These are phyloP conservation scores for Ascochyta lentis DNA, from an alignment of 2,329 filamentous ascomycete species.

Conservation along the genomic window DNA sequence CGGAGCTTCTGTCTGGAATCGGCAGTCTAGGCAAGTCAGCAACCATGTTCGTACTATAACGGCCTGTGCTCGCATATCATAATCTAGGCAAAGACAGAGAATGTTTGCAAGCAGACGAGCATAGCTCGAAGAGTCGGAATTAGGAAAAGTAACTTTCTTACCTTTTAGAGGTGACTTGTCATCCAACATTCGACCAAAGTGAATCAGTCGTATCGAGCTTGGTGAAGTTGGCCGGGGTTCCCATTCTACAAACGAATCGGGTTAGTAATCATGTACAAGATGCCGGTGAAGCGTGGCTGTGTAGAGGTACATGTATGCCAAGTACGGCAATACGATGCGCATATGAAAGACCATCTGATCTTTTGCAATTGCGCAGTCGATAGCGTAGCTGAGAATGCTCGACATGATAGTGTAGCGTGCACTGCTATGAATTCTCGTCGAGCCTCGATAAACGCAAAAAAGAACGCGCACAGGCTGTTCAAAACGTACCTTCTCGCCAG, in stretches of 20 bases:
- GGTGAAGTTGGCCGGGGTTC: conserved; percentile 84
- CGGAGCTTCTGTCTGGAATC: conserved; percentile 73
- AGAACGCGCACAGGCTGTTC: background rate
- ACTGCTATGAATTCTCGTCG: background rate
- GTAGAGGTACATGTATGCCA: conserved; percentile 9
- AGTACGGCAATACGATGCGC: conserved; percentile 6
- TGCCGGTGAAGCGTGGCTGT: conserved; percentile 16
- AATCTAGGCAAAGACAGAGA: background rate
- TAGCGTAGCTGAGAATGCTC: background rate
- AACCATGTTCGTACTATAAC: background rate
- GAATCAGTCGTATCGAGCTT: conserved; percentile 87
- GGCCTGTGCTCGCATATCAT: background rate
- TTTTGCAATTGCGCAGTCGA: conserved; percentile 2
- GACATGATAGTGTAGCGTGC: background rate
- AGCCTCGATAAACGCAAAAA: background rate
- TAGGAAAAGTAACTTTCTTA: conserved; percentile 50
- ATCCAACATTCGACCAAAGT: conserved; percentile 88
- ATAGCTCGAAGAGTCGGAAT: background rate
- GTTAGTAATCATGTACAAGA: conserved; percentile 27
- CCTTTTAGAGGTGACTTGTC: conserved; percentile 86
- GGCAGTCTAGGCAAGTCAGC: conserved; percentile 67
- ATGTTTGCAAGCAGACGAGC: background rate
- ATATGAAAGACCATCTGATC: conserved; percentile 7
- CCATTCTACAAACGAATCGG: conserved; percentile 67
- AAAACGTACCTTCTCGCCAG: conserved; percentile 74